Evolutionary conservation across 768 basidiomycete species (phyloP), one percentile per base, ranked within the genome.

Genomic region (Coprinopsis strossmayeri): DNA sequence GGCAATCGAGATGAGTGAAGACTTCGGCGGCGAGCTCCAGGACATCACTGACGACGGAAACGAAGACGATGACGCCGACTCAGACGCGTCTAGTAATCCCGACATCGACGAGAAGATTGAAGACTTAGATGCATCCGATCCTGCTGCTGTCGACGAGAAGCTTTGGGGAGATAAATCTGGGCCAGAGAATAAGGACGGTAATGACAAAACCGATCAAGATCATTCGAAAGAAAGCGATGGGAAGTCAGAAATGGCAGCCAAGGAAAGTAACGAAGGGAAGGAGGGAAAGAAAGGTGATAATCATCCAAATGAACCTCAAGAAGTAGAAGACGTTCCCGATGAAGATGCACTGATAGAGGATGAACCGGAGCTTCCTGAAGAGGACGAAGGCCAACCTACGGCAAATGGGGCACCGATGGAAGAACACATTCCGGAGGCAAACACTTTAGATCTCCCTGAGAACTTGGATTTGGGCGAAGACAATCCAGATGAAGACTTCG

Each of bases 141-240:
- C 90, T 7, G 74, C 80, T 21, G 83, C 84, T 0, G 78, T 96
- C 13, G 95, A 98, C 60, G 95, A 99, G 69, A 97, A 98, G 69
- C 71, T 99, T 55, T 98, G 96, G 95, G 92, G 88, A 17, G 89
- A 94, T 53, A 45, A 95, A 56, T 64, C 71, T 43, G 78, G 78
- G 11, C 73, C 79, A 3, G 71, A 77, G 23, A 73, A 80, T 43
- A 60, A 73, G 12, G 63, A 72, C n/a, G 65, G 64, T 23, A 73
- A 82, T 38, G 76, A 79, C 39, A 79, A 82, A 60, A 68, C 75
- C 20, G 69, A 81, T 48, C 68, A 87, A 53, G 82, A 88, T 53
- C 77, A 72, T 55, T 80, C 82, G 30, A 69, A 71, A 45, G 64
- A 72, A 34, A 58, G 76, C 57, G 68, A 68, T 60, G 63, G 68